Percentiles rank a stretch among this genome's conserved stretches.
phyloP scores from a whole-genome alignment of 2,329 filamentous ascomycete species.

The Lecanicillium sp. region DNA sequence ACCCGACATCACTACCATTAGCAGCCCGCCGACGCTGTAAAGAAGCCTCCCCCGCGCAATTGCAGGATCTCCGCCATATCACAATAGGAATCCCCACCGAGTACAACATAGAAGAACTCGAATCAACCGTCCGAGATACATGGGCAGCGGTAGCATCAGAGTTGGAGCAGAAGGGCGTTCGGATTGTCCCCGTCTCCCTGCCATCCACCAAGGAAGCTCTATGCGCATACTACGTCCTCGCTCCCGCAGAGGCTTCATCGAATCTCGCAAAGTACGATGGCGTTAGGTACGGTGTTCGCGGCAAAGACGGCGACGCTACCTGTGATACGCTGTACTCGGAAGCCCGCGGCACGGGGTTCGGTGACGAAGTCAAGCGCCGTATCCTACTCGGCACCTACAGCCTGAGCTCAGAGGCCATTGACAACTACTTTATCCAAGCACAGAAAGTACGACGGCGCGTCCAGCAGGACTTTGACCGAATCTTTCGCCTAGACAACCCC shows the following conservation, averaged over 20 bases:
- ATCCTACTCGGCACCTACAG: slow-evolving; percentile 88
- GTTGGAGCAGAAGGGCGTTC: slow-evolving; percentile 59
- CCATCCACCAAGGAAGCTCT: slow-evolving; percentile 80
- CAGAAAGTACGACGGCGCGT: slow-evolving; percentile 81
- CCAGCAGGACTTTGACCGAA: slow-evolving; percentile 74
- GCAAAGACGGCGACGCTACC: slow-evolving; percentile 41
- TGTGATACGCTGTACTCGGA: slow-evolving; percentile 65
- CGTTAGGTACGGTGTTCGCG: slow-evolving; percentile 73
- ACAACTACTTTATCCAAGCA: slow-evolving; percentile 95
- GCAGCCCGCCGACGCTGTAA: slow-evolving; percentile 45
- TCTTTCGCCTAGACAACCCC: slow-evolving; percentile 65
- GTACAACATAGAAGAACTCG: slow-evolving; percentile 82
- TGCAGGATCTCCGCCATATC: slow-evolving; percentile 24
- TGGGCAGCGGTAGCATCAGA: slow-evolving; percentile 58
- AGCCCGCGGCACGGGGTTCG: slow-evolving; percentile 69
- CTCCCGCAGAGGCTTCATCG: slow-evolving; percentile 88
- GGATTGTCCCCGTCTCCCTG: slow-evolving; percentile 68
- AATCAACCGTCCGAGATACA: slow-evolving; percentile 56
- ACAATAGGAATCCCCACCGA: slow-evolving; percentile 58
- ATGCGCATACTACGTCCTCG: slow-evolving; percentile 90
- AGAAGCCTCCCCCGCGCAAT: slow-evolving; percentile 16
- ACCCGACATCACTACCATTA: slow-evolving; percentile 64
- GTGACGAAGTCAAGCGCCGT: slow-evolving; percentile 74
- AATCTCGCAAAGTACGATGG: slow-evolving; percentile 97
- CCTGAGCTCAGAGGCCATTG: slow-evolving; percentile 80